phyloP scores from a whole-genome alignment of 176 grass and related monocot genomes.

The Pontederia crassipes region DNA sequence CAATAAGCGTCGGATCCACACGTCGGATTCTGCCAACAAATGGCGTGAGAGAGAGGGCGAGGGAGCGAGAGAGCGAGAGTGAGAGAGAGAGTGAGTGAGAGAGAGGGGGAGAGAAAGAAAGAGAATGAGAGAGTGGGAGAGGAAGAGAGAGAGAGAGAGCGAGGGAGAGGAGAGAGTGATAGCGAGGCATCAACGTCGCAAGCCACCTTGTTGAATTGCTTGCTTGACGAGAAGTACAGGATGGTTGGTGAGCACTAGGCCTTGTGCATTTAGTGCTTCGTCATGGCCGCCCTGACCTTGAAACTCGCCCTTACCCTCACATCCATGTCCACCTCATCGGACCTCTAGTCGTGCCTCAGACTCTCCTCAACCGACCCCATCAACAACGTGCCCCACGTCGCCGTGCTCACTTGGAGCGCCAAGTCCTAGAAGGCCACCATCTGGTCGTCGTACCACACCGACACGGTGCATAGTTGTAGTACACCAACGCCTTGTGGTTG shows the following conservation, averaged over 20 bases:
- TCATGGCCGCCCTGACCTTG: conserved; percentile 46
- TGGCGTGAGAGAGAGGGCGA: too few species aligned
- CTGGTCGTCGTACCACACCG: conserved; percentile 38
- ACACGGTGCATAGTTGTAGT: conserved; percentile 38
- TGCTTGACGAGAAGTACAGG: conserved; percentile 26
- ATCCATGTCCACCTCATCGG: too few species aligned
- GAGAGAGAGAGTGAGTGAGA: too few species aligned
- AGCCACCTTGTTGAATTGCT: conserved; percentile 41
- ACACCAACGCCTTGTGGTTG: conserved; percentile 46
- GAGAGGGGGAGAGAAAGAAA: too few species aligned
- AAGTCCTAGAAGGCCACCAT: conserved; percentile 36
- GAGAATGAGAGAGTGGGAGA: too few species aligned
- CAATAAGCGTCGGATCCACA: too few species aligned
- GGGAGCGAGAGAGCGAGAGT: too few species aligned
- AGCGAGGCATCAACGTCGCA: conserved; percentile 64
- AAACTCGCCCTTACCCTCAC: conserved; percentile 54
- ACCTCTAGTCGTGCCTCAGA: conserved; percentile 31
- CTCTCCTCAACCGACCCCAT: conserved; percentile 21
- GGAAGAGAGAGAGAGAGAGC: too few species aligned
- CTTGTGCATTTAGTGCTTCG: conserved; percentile 40
- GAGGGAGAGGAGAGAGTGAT: too few species aligned
- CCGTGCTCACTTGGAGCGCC: too few species aligned
- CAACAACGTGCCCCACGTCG: too few species aligned
- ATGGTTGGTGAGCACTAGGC: conserved; percentile 47
- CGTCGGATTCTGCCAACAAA: too few species aligned